phyloP scores from a whole-genome alignment of 108 stramenopile species.

The Conticribra guillardii region DNA sequence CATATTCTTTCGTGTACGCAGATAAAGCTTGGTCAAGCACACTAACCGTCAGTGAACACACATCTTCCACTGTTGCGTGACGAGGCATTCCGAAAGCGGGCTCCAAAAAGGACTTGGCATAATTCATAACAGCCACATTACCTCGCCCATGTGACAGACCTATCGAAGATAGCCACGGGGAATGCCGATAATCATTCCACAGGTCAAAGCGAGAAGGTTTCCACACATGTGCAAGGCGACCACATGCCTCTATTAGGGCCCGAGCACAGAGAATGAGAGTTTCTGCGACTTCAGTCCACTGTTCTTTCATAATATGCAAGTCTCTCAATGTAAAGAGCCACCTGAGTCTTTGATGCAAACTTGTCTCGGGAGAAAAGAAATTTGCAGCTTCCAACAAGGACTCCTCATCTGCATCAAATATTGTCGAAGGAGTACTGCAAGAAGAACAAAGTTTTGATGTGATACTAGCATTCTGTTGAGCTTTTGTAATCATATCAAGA shows the following conservation, averaged over 20 bases:
- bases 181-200: conserved; percentile 69
- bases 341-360: conserved; percentile 71
- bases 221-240: conserved; percentile 72
- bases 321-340: conserved; percentile 77
- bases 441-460: too few relatives aligned
- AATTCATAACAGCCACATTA: conserved; percentile 75
- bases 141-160: conserved; percentile 58
- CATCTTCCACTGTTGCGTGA: conserved; percentile 46
- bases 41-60: conserved; percentile 59
- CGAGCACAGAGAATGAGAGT: conserved; percentile 72
- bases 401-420: conserved; percentile 92
- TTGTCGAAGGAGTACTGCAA: too few relatives aligned
- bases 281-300: conserved; percentile 88
- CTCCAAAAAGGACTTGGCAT: conserved; percentile 77
- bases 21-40: conserved; percentile 61
- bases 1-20: conserved; percentile 64
- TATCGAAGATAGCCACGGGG: conserved; percentile 73
- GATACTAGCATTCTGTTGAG: too few relatives aligned
- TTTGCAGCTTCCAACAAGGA: conserved; percentile 83
- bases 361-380: conserved; percentile 76
- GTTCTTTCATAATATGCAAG: conserved; percentile 75
- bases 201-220: conserved; percentile 73
- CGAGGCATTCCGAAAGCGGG: conserved; percentile 25
- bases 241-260: conserved; percentile 69
- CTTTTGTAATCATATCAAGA: conserved; percentile 22